These are phyloP conservation scores for Novymonas esmeraldas DNA, from an alignment of 208 protist genomes.

Conservation along the genomic window DNA sequence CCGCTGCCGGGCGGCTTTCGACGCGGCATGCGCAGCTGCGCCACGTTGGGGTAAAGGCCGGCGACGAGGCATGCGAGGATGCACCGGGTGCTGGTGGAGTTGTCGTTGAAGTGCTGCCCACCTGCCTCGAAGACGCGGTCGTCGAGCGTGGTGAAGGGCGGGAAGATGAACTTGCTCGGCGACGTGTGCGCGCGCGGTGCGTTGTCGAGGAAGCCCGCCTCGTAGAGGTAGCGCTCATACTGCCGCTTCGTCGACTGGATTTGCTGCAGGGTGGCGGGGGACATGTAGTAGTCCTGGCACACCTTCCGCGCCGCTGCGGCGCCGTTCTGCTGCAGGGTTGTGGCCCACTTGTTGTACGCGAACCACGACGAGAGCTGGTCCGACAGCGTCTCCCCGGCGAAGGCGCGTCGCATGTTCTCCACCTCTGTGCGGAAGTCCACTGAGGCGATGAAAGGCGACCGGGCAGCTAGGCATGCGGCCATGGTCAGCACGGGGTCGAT, in stretches of 20 bases:
- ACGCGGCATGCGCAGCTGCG: constrained; percentile 49
- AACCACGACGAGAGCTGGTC: constrained; percentile 92
- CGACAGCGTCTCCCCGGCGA: constrained; percentile 73
- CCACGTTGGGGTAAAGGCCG: constrained; percentile 96
- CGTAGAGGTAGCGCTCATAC: constrained; percentile 91
- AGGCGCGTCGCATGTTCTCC: constrained; percentile 69
- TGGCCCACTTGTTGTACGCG: constrained; percentile 84
- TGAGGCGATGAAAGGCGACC: constrained; percentile 91
- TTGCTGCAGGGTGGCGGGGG: constrained; percentile 69
- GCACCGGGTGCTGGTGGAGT: constrained; percentile 81
- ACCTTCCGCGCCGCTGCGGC: constrained; percentile 55
- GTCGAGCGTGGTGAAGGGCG: constrained; percentile 71
- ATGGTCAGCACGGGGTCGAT: constrained; percentile 97
- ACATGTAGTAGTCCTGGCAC: constrained; percentile 88
- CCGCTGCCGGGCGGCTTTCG: constrained; percentile 5
- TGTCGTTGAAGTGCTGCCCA: constrained; percentile 82
- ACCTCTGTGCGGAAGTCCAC: constrained; percentile 92
- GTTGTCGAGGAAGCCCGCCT: constrained; percentile 89
- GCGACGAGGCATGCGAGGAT: constrained; percentile 92
- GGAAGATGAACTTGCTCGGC: constrained; percentile 59
- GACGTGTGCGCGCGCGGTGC: constrained; percentile 15
- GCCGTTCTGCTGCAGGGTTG: constrained; percentile 48
- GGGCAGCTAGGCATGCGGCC: constrained; percentile 87
- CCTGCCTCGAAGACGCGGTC: constrained; percentile 83
- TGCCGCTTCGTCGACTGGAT: constrained; percentile 93